These are phyloP conservation scores for Monosporozyma solicola DNA, from an alignment of 805 yeast genomes.

Conservation along the genomic window DNA sequence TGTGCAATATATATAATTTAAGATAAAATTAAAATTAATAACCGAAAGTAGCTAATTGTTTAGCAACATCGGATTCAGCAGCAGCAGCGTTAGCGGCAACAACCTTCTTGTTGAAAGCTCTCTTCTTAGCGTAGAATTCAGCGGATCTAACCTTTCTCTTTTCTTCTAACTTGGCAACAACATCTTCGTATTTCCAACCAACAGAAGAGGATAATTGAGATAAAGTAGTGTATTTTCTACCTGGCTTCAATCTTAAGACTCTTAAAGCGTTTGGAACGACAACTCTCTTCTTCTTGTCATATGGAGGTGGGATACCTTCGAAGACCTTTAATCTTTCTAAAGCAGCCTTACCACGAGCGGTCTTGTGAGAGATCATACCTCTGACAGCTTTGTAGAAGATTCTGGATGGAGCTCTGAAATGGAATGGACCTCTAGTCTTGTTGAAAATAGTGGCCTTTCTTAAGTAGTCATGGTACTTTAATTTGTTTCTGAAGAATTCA, in stretches of 20 bases:
- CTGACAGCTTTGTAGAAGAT: constrained; percentile 99
- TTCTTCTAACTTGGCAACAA: constrained; percentile 96
- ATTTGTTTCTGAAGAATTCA: constrained; percentile 99
- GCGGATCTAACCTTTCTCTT: constrained; percentile 98
- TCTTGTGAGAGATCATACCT: constrained; percentile 99
- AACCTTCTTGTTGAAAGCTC: constrained; percentile 88
- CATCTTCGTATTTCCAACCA: constrained; percentile 99
- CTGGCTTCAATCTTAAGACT: constrained; percentile 97
- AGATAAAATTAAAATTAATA: constrained; percentile 51
- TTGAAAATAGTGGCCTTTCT: constrained; percentile 98
- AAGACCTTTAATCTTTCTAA: constrained; percentile 98
- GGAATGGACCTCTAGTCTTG: constrained; percentile 99
- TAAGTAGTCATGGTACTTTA: constrained; percentile 99
- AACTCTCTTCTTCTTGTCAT: constrained; percentile 99
- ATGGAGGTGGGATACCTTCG: constrained; percentile 99
- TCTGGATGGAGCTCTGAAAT: constrained; percentile 99
- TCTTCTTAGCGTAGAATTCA: constrained; percentile 98
- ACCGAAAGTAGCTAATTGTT: constrained; percentile 94
- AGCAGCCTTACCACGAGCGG: constrained; percentile 99
- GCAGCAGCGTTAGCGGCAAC: constrained; percentile 77
- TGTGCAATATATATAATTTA: constrained; percentile 6
- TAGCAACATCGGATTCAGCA: constrained; percentile 84
- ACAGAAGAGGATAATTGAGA: constrained; percentile 94
- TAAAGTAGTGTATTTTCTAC: constrained; percentile 98
- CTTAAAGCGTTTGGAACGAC: constrained; percentile 99